phyloP scores from a whole-genome alignment of 2,329 filamentous ascomycete genomes.

The Epichloe elymi region DNA sequence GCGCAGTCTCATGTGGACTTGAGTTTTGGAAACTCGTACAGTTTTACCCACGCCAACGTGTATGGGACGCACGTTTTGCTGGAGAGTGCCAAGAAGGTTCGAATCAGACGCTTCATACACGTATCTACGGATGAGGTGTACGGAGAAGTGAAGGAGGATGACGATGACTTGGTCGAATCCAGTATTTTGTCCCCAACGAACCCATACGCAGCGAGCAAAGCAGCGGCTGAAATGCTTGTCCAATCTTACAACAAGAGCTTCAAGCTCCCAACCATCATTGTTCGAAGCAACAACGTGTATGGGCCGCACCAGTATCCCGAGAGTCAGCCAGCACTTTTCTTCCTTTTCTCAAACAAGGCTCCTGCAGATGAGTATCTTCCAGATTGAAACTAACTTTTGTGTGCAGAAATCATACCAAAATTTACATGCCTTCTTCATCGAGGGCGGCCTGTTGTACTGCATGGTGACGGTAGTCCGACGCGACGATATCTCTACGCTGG shows the following conservation, averaged over 20 bases:
- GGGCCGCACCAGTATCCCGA: constrained; percentile 75
- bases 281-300: constrained; percentile 75
- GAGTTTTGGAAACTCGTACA: constrained; percentile 71
- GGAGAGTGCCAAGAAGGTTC: constrained; percentile 61
- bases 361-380: background rate
- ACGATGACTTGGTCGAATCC: constrained; percentile 58
- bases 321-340: constrained; percentile 39
- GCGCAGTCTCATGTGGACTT: constrained; percentile 77
- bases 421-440: constrained; percentile 62
- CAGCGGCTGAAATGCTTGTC: constrained; percentile 75
- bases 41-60: constrained; percentile 71
- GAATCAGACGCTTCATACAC: constrained; percentile 63
- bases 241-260: constrained; percentile 77
- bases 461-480: constrained; percentile 63
- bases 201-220: constrained; percentile 70
- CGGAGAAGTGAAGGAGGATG: constrained; percentile 61
- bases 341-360: too few species aligned
- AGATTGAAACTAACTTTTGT: background rate
- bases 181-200: constrained; percentile 70
- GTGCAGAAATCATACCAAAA: constrained; percentile 67
- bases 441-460: constrained; percentile 53
- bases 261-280: constrained; percentile 66
- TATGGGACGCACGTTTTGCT: constrained; percentile 74
- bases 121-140: constrained; percentile 81
- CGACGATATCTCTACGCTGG: constrained; percentile 66